Evolutionary conservation across 768 basidiomycete genomes (phyloP), one percentile per base, ranked within the genome.

Genomic region (Tricholoma furcatifolium): DNA sequence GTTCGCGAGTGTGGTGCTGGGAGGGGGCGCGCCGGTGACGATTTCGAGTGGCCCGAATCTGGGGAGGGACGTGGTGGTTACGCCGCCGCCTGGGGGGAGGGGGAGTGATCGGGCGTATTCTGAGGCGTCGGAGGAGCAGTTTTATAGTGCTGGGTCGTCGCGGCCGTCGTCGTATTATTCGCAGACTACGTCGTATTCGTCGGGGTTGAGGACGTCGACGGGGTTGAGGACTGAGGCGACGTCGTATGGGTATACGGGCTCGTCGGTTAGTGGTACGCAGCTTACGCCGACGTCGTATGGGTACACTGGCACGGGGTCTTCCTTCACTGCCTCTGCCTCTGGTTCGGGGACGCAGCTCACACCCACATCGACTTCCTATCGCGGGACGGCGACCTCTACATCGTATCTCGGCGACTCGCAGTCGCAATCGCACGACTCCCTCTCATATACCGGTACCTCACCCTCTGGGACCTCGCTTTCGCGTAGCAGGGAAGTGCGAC

Each of bases 31-130:
- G 6, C 85, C 88, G 0, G 86, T 87, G n/a, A 87, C 87, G 0
- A 74, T 87, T 1, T 87, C 85, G 0, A 88, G 86, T 60, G 86
- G 84, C 1, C 78, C 84, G 60, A 84, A 70, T 7, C 59, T 78
- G 0, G 74, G 76, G 1, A 66, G 67, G 41, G 63, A 72, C 42
- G 63, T 75, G 2, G 68, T 70, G n/a, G 66, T 76, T 9, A 75
- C 74, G n/a, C 73, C 75, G 11, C 76, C 75, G 1, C 75, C 74
- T 0, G 70, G 67, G n/a, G 66, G 66, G 3, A 61, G 63, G 34
- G 69, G 69, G 15, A 68, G 67, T 44, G 69, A 73, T 47, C 54
- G 67, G 32, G 55, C 67, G 15, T 62, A 65, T 20, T 69, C 68
- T 2, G 69, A 70, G 14, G 53, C 65, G 2, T 67, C 70, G 1